phyloP scores from a whole-genome alignment of 306 rosid genomes.

The Abrus pulchellus region DNA sequence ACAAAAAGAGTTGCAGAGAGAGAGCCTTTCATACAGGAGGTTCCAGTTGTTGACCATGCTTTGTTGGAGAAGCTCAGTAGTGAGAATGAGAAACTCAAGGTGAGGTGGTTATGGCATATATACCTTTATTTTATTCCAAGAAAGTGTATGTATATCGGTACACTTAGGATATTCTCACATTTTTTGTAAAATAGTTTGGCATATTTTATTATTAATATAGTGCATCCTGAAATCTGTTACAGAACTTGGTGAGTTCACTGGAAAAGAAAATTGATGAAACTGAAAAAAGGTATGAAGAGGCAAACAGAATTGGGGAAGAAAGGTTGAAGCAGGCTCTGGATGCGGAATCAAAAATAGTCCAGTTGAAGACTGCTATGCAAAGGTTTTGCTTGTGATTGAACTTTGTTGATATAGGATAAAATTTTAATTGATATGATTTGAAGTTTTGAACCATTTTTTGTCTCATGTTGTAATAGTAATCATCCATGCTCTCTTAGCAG shows the following conservation, averaged over 20 bases:
- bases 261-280: slow-evolving; percentile 85
- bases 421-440: slow-evolving; percentile 26
- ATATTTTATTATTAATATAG: slow-evolving; percentile 42
- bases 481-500: slow-evolving; percentile 1
- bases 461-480: background rate
- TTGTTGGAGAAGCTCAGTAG: slow-evolving; percentile 75
- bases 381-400: slow-evolving; percentile 59
- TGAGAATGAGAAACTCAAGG: slow-evolving; percentile 91
- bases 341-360: slow-evolving; percentile 78
- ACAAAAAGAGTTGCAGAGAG: slow-evolving; percentile 62
- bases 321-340: slow-evolving; percentile 88
- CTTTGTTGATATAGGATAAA: slow-evolving; percentile 36
- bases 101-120: slow-evolving; percentile 45
- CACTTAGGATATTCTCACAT: slow-evolving; percentile 15
- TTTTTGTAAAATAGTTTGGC: slow-evolving; percentile 25
- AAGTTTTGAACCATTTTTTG: slow-evolving; percentile 5
- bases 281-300: slow-evolving; percentile 77
- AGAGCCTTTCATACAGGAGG: slow-evolving; percentile 71
- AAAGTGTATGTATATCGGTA: slow-evolving; percentile 12
- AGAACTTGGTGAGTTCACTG: slow-evolving; percentile 81
- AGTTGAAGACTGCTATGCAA: slow-evolving; percentile 83
- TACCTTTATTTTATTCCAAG: slow-evolving; percentile 26
- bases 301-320: slow-evolving; percentile 81
- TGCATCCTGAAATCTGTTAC: slow-evolving; percentile 45
- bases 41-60: slow-evolving; percentile 84